Base-by-base conservation (phyloP, 306 rosid species). In the Inga oerstediana region DNA sequence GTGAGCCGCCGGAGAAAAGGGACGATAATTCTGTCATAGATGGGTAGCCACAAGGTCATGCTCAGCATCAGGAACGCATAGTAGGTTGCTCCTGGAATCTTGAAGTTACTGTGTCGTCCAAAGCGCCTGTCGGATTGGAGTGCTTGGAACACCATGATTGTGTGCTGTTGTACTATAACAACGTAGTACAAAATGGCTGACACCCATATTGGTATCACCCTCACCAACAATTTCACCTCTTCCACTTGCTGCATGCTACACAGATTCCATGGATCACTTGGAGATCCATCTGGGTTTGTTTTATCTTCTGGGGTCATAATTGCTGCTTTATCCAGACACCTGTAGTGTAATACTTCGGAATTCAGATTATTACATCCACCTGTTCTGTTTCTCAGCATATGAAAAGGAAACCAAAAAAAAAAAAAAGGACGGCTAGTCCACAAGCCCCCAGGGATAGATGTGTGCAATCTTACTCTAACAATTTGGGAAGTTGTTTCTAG, bases 231-330 rank as follows among this genome's bases (percentile, higher is more conserved):
- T 75, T 95, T 95, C 77, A 86, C 81, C 85, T 93, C 98, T 87
- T 95, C 99, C 89, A 95, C 98, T 88, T 95, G 96, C 81, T 95
- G 99, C 51, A 87, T 67, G 66, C 89, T 85, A 88, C 93, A 92
- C 17, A 93, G 94, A n/a, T 80, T 87, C 99, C 99, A 95, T 4
- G 94, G 97, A 65, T 93, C 83, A 49, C 80, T 70, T 22, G 96
- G 83, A 48, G 97, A 92, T 62, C 98, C 98, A 84, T 95, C 98
- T 12, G 78, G 82, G 12, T 87, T 88, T 85, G 85, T 69, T 76
- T 85, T 37, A 80, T 92, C 97, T 34, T 83, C 59, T 61, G 91
- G 78, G 1, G 84, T 88, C 76, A 89, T 3, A 11, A 91, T 87
- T 49, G 99, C 99, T 6, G 98, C 98, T 89, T 92, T 95, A 84